These are phyloP conservation scores for Sanghuangporus sanghuang DNA, from an alignment of 1,284 basidiomycete genomes.

Conservation along the genomic window DNA sequence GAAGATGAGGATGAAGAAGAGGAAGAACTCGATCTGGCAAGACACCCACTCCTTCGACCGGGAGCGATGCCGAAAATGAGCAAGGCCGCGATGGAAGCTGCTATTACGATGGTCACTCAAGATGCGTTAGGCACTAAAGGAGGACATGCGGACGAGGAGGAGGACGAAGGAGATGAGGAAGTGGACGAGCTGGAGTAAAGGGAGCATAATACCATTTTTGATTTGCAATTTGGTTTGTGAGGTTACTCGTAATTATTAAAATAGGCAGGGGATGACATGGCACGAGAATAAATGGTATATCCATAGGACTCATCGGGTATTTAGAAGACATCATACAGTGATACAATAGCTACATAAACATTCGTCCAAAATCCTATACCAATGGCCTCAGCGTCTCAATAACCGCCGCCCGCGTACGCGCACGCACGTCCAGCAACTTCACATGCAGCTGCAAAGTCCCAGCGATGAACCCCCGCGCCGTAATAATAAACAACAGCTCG, in stretches of 20 bases:
- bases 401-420: slow-evolving; percentile 16
- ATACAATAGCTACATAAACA: not conserved
- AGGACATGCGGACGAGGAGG: slow-evolving; percentile 30
- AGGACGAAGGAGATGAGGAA: slow-evolving; percentile 32
- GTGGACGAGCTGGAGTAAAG: slow-evolving; percentile 17
- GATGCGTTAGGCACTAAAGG: slow-evolving; percentile 37
- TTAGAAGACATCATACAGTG: not conserved
- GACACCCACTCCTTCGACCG: slow-evolving; percentile 58
- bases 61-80: slow-evolving; percentile 68
- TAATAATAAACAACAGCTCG: slow-evolving; percentile 19
- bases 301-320: not conserved
- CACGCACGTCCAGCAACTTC: slow-evolving; percentile 17
- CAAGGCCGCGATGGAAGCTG: slow-evolving; percentile 58
- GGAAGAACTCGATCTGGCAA: slow-evolving; percentile 44
- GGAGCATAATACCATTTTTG: not conserved
- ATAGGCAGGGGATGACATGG: not conserved
- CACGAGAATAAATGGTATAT: not conserved
- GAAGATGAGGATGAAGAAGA: slow-evolving; percentile 29
- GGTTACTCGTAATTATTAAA: not conserved
- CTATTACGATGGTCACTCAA: slow-evolving; percentile 51
- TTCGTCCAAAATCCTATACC: not conserved
- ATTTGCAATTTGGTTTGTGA: too few species aligned
- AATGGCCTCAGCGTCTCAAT: slow-evolving; percentile 15
- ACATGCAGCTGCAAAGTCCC: slow-evolving; percentile 19
- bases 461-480: slow-evolving; percentile 16